Evolutionary conservation across 2,329 filamentous ascomycete species (phyloP).

Genomic region (Aspergillus sp.): DNA sequence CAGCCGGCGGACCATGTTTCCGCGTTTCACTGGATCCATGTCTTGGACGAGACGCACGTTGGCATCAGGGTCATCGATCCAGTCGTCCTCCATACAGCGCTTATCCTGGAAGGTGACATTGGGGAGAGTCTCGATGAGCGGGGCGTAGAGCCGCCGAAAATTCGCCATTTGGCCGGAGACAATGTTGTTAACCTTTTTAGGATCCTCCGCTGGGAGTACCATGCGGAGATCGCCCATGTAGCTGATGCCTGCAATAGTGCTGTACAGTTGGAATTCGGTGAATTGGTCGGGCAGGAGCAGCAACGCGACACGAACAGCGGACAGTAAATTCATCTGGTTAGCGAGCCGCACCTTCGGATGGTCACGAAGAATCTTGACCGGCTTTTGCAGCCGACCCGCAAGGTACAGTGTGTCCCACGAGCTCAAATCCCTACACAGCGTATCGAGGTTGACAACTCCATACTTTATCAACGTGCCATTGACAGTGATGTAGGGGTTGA

Average conservation of each 20-base stretch:
- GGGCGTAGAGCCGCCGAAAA: conserved; percentile 87
- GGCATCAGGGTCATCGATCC: conserved; percentile 61
- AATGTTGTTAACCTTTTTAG: conserved; percentile 89
- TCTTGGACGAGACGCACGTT: conserved; percentile 77
- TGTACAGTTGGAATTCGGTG: conserved; percentile 83
- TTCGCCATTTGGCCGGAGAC: conserved; percentile 87
- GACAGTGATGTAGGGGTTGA: conserved; percentile 91
- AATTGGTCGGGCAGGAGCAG: conserved; percentile 81
- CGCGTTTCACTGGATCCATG: conserved; percentile 85
- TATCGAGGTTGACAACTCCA: conserved; percentile 91
- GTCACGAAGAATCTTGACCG: conserved; percentile 94
- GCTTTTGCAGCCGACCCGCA: conserved; percentile 94
- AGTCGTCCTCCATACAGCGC: conserved; percentile 56
- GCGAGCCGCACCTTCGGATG: conserved; percentile 88
- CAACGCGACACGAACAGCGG: conserved; percentile 84
- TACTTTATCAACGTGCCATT: conserved; percentile 98
- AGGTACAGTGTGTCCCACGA: conserved; percentile 95
- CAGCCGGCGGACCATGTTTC: conserved; percentile 93
- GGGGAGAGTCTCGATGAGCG: conserved; percentile 82
- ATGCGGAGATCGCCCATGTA: conserved; percentile 98
- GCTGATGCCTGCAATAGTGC: conserved; percentile 85
- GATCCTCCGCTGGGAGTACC: conserved; percentile 84
- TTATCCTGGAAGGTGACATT: conserved; percentile 76
- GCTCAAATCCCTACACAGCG: conserved; percentile 78
- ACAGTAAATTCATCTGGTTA: conserved; percentile 93